These are phyloP conservation scores for Pharnaceum exiguum DNA, from an alignment of 148 eudicot species.

Conservation along the genomic window DNA sequence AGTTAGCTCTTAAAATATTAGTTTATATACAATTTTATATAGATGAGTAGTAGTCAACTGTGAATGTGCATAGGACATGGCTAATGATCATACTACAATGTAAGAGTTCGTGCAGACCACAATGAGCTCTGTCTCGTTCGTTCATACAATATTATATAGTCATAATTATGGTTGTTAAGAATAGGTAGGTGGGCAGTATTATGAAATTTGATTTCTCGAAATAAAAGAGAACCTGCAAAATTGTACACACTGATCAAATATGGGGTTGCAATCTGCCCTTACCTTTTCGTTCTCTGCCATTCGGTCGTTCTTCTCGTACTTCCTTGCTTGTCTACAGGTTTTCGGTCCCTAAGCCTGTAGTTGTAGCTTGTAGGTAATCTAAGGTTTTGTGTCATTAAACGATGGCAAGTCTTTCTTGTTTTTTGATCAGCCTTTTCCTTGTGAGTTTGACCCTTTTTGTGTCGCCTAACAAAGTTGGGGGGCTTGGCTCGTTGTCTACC, in stretches of 20 bases:
- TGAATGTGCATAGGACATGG: too few relatives aligned
- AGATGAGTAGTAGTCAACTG: too few relatives aligned
- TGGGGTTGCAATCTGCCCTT: constrained; percentile 25
- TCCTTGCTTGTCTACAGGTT: constrained; percentile 18
- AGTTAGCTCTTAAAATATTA: too few relatives aligned
- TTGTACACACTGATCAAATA: too few relatives aligned
- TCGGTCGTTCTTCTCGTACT: constrained; percentile 19
- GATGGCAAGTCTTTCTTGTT: constrained; percentile 16
- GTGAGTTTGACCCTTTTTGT: constrained; percentile 9
- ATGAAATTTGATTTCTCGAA: not conserved
- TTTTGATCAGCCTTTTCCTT: constrained; percentile 5
- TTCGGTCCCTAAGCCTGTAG: constrained; percentile 9
- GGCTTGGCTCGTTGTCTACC: constrained; percentile 40
- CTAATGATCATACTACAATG: not conserved
- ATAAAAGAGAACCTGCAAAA: not conserved
- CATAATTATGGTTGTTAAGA: not conserved
- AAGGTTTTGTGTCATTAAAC: constrained; percentile 11
- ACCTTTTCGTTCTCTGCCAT: constrained; percentile 18
- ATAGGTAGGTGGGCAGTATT: not conserved
- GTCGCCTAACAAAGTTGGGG: constrained; percentile 18
- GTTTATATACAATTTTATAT: too few relatives aligned
- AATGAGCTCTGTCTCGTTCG: not conserved
- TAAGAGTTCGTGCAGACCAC: constrained; percentile 28
- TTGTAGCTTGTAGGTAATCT: constrained; percentile 29
- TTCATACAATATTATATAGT: not conserved